These are phyloP conservation scores for Mortierella sp. DNA, from an alignment of 371 early-diverging fungal genomes.

Conservation along the genomic window DNA sequence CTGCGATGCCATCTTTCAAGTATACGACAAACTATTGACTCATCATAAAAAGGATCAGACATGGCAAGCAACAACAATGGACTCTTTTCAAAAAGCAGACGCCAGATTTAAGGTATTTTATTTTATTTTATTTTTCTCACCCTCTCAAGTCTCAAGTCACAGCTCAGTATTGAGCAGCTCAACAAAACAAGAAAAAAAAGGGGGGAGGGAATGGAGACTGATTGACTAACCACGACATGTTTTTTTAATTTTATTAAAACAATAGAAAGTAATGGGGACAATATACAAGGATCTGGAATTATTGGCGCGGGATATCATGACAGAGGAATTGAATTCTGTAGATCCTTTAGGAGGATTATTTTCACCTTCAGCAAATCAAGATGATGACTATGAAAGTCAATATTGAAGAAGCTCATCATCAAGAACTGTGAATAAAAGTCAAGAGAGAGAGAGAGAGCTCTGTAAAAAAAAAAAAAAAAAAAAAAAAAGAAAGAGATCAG, in stretches of 20 bases:
- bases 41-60: slow-evolving; percentile 4
- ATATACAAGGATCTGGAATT: slow-evolving; percentile 40
- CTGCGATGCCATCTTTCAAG: slow-evolving; percentile 30
- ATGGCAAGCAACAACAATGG: slow-evolving; percentile 15
- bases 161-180: too few relatives aligned
- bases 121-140: neutral
- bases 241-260: neutral
- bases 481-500: neutral
- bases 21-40: slow-evolving; percentile 24
- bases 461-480: too few relatives aligned
- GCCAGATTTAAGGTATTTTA: slow-evolving; percentile 42
- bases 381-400: slow-evolving; percentile 25
- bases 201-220: neutral
- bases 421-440: too few relatives aligned
- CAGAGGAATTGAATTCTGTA: slow-evolving; percentile 35
- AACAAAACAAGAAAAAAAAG: neutral
- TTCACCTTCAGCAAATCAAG: neutral
- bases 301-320: slow-evolving; percentile 34
- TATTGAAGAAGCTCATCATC: too few relatives aligned
- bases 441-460: too few relatives aligned
- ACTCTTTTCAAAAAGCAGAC: slow-evolving; percentile 38
- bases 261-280: slow-evolving; percentile 32
- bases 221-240: too few relatives aligned
- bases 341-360: slow-evolving; percentile 32
- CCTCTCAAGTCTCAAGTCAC: too few relatives aligned